Conservation (phyloP, 768 basidiomycete genomes). For the Kwoniella shandongensis region DNA sequence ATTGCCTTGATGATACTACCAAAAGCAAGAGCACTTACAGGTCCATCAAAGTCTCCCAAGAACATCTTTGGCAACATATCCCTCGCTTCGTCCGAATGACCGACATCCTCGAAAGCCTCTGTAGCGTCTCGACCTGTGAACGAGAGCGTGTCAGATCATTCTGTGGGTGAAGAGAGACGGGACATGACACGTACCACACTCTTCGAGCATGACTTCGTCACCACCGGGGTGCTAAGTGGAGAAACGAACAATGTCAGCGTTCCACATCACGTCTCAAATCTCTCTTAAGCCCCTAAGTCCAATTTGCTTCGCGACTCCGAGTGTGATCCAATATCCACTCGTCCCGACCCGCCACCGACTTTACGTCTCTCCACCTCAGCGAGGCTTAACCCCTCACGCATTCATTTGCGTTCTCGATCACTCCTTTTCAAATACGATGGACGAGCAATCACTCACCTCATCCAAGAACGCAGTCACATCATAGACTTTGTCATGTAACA, state of each 20-base stretch:
- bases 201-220: constrained; percentile 93
- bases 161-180: no score
- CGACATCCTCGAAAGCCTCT: constrained; percentile 98
- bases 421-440: no score
- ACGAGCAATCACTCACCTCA: constrained; percentile 81
- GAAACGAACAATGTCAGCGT: constrained; percentile 12
- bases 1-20: no score
- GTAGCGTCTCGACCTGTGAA: constrained; percentile 83
- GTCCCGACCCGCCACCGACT: no score
- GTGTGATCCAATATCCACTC: no score
- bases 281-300: no score
- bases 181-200: constrained; percentile 65
- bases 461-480: constrained; percentile 90
- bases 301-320: no score
- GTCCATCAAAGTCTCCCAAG: constrained; percentile 78
- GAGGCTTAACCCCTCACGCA: no score
- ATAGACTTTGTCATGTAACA: constrained; percentile 89
- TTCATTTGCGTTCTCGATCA: no score
- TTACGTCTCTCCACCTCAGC: no score
- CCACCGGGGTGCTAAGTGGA: constrained; percentile 82
- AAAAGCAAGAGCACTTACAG: no score
- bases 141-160: no score
- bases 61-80: constrained; percentile 73
- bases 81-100: constrained; percentile 97
- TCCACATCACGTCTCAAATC: not conserved